Evolutionary conservation across 208 protist species (phyloP).

Genomic region (Leishmania arabica): DNA sequence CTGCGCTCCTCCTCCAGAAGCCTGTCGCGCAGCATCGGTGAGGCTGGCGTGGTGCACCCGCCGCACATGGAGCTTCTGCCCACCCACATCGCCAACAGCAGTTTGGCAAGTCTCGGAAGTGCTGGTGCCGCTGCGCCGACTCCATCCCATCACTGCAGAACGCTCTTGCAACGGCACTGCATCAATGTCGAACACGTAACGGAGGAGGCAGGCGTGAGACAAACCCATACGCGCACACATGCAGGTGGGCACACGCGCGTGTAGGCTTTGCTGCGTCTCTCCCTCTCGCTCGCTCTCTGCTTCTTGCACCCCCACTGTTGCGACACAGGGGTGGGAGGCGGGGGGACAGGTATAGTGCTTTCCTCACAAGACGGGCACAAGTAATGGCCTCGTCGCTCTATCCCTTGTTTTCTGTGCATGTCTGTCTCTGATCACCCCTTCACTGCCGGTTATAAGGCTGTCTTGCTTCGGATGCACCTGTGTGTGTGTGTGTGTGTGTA

Average conservation of each 20-base stretch:
- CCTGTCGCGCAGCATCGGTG: not conserved
- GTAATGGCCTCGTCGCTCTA: not conserved
- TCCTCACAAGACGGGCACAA: not conserved
- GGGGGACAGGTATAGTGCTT: not conserved
- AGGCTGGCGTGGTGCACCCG: not conserved
- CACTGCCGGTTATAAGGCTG: not conserved
- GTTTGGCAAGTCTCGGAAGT: not conserved
- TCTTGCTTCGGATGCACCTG: not conserved
- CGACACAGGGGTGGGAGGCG: not conserved
- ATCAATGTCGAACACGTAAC: not conserved
- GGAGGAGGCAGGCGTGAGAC: not conserved
- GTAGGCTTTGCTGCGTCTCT: not conserved
- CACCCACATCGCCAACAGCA: not conserved
- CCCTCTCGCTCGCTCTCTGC: not conserved
- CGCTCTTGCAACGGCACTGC: not conserved
- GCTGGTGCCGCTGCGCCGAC: not conserved
- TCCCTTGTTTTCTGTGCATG: not conserved
- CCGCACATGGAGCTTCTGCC: not conserved
- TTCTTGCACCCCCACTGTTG: not conserved
- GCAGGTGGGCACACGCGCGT: not conserved
- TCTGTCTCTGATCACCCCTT: not conserved
- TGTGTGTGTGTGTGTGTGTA: not conserved
- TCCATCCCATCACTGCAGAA: not conserved
- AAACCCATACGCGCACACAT: not conserved
- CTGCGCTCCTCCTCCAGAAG: not conserved